Conservation (phyloP, 805 yeast species). For the Yarrowia hollandica region DNA sequence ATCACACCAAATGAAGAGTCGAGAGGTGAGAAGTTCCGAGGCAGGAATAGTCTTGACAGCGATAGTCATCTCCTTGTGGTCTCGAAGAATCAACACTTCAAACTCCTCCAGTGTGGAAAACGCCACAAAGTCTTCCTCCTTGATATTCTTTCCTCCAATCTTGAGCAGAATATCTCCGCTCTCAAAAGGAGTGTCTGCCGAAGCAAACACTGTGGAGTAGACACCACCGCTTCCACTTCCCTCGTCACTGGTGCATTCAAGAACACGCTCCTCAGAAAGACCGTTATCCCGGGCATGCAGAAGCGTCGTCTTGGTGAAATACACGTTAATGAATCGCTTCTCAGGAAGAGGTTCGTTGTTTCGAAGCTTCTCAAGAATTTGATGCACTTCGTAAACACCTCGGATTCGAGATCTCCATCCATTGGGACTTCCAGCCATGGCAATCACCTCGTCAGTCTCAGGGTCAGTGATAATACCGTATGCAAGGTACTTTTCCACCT, state of each 20-base stretch:
- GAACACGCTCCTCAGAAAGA: constrained; percentile 78
- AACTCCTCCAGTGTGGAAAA: constrained; percentile 48
- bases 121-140: constrained; percentile 61
- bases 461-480: constrained; percentile 48
- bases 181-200: constrained; percentile 48
- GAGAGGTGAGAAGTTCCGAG: constrained; percentile 55
- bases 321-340: constrained; percentile 68
- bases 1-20: constrained; percentile 77
- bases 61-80: constrained; percentile 59
- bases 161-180: constrained; percentile 74
- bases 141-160: constrained; percentile 60
- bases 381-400: constrained; percentile 63
- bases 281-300: constrained; percentile 77
- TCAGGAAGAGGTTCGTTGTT: constrained; percentile 48
- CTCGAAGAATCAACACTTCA: constrained; percentile 65
- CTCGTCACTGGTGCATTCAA: constrained; percentile 36
- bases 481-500: not conserved
- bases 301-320: constrained; percentile 63
- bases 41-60: constrained; percentile 63
- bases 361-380: constrained; percentile 55
- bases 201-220: constrained; percentile 48
- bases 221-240: constrained; percentile 11
- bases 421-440: constrained; percentile 55
- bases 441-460: constrained; percentile 67
- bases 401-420: constrained; percentile 66